Percentiles rank a stretch among this genome's conserved stretches.
These are phyloP conservation scores for Termitomyces titanicus DNA, from an alignment of 768 basidiomycete genomes.

Conservation along the genomic window DNA sequence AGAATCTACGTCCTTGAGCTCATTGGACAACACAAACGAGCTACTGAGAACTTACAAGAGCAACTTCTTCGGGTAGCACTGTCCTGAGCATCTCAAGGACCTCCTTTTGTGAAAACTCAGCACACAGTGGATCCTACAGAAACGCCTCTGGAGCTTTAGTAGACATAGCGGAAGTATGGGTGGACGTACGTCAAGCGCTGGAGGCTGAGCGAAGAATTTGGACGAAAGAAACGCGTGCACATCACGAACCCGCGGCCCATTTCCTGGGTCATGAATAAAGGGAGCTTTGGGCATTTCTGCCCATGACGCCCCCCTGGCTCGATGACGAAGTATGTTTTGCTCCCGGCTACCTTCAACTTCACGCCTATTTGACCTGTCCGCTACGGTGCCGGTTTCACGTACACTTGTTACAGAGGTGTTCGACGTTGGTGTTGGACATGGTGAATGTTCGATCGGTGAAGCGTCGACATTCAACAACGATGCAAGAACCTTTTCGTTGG, in stretches of 20 bases:
- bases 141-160: background rate
- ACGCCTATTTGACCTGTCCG: background rate
- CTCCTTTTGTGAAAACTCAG: conserved; percentile 75
- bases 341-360: background rate
- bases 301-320: background rate
- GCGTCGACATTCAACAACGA: conserved; percentile 1
- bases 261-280: conserved; percentile 75
- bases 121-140: conserved; percentile 57
- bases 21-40: background rate
- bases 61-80: conserved; percentile 67
- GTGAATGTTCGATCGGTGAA: background rate
- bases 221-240: conserved; percentile 60
- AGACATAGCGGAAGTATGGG: background rate
- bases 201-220: conserved; percentile 63
- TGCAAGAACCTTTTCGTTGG: conserved; percentile 5
- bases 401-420: background rate
- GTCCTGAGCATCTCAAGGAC: conserved; percentile 69
- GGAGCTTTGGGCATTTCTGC: conserved; percentile 37
- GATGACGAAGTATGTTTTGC: background rate
- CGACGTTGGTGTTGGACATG: background rate
- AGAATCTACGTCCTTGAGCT: conserved; percentile 47
- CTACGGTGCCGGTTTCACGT: background rate
- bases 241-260: conserved; percentile 72
- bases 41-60: conserved; percentile 45
- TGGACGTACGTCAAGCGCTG: conserved; percentile 44